Evolutionary conservation across 2,329 filamentous ascomycete genomes (phyloP), one percentile per base, ranked within the genome.

Genomic region (Didymella sp.): DNA sequence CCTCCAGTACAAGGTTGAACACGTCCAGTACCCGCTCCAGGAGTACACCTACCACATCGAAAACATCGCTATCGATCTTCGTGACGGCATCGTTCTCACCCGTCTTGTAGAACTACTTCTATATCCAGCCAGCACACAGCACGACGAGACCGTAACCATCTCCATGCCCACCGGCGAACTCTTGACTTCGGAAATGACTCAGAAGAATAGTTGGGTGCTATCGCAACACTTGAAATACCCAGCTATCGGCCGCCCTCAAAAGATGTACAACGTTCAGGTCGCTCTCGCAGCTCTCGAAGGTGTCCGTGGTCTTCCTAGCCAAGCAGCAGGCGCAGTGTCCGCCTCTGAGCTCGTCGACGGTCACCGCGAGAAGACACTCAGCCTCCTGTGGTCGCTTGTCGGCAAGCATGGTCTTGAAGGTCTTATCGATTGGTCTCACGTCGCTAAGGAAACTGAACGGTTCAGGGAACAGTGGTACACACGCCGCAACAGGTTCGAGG

Each of bases 261-360:
- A 86, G 63, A 44, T 84, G 2, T 82, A 82, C 75, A 89, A 89
- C 65, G 81, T 85, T 0, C 81, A 85, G 58, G 72, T 88, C 22
- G 84, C 84, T 0, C 72, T 89, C 2, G 77, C 78, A 45, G 83
- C 84, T 2, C 73, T 88, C 12, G 68, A 72, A n/a, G 74, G 73
- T 11, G 73, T 81, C 7, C 71, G 70, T 11, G 78, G 79, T 2
- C 72, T 80, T 12, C 75, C 71, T 4, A 65, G 70, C 12, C 76
- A 75, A 27, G 71, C 82, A 12, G 69, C 79, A 6, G 71, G 74
- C 21, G 76, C 78, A 30, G 73, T 87, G 31, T 78, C 73, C 13
- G 79, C 85, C 0, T 81, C 84, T 35, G 84, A 88, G 51, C 82
- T 89, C 43, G 84, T 89, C 6, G 81, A 88, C 62, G 86, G 86